Evolutionary conservation across 768 basidiomycete species (phyloP), one percentile per base, ranked within the genome.

Genomic region (Trametes cinnabarina): DNA sequence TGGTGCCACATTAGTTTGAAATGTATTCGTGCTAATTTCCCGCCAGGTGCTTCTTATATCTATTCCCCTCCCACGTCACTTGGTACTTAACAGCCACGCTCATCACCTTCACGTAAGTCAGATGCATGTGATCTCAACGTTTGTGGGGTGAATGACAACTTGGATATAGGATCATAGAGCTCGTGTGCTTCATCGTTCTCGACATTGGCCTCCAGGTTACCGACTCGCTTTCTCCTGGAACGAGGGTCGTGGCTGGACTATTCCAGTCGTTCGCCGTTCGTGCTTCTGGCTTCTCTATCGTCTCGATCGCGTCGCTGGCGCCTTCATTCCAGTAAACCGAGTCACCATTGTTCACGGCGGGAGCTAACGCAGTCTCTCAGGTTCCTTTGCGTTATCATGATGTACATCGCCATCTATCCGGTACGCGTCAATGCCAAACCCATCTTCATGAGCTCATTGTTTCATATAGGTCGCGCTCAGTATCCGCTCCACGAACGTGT

Each of bases 311-410:
- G 0, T 69, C 73, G 7, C 66, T 87, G 2, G 85, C 89, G 0
- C 90, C 90, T 0, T 85, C 90, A 7, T 72, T 90, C 37, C 83
- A 90, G 86, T 86, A 59, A 61, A 82, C 76, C 12, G 30, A 7
- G 22, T 19, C 11, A 12, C 47, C 19, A 48, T 5, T 42, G 10
- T 43, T 32, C 19, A 17, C n/a, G 47, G 48, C 19, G 42, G 6
- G 4, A 17, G 28, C 22, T 23, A 11, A 9, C 25, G 28, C 23
- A 14, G 4, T 12, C 2, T 54, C 3, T 7, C 43, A 67, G 84
- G 61, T 85, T 90, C 39, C 67, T 90, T 1, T 89, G 88, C 64
- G 78, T 88, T 7, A 81, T 90, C 57, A 86, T 93, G 87, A 92
- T 90, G 88, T 85, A 83, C 59, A 83, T 85, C 51, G 79, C 81